Conservation (phyloP, 148 eudicot species). For the Linanthus parryae region DNA sequence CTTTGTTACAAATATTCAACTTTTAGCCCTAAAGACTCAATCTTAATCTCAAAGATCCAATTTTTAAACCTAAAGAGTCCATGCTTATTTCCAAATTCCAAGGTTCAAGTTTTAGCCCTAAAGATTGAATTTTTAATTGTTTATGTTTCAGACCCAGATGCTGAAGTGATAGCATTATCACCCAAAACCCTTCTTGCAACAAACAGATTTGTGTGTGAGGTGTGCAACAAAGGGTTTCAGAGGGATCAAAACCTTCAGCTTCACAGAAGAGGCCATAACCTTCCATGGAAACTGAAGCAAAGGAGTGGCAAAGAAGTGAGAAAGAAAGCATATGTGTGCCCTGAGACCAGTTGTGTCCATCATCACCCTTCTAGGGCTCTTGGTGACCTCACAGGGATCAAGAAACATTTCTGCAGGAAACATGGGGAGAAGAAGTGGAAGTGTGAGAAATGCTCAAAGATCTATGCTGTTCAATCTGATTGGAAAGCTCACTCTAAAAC, state of each 20-base stretch:
- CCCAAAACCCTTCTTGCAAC: constrained; percentile 74
- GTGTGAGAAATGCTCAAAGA: constrained; percentile 86
- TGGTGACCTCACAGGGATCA: constrained; percentile 91
- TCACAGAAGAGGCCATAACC: constrained; percentile 92
- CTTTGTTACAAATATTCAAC: too few species aligned
- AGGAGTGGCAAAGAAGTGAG: constrained; percentile 37
- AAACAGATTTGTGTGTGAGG: constrained; percentile 84
- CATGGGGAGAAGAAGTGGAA: constrained; percentile 93
- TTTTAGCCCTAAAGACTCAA: too few species aligned
- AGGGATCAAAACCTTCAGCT: constrained; percentile 92
- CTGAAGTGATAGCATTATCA: constrained; percentile 87
- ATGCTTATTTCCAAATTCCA: too few species aligned
- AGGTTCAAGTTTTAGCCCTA: too few species aligned
- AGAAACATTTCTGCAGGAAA: constrained; percentile 86
- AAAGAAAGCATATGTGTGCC: constrained; percentile 86
- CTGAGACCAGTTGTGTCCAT: constrained; percentile 78
- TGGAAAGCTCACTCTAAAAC: constrained; percentile 95
- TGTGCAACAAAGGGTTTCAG: constrained; percentile 96
- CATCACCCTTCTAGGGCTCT: constrained; percentile 89
- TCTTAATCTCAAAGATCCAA: too few species aligned
- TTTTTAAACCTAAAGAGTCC: too few species aligned
- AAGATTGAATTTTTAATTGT: too few species aligned
- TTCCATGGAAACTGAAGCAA: constrained; percentile 94
- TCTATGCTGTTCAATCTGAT: constrained; percentile 91
- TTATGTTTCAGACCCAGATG: constrained; percentile 69